Conservation (phyloP, 768 basidiomycete genomes). For the Lyophyllum atratum region DNA sequence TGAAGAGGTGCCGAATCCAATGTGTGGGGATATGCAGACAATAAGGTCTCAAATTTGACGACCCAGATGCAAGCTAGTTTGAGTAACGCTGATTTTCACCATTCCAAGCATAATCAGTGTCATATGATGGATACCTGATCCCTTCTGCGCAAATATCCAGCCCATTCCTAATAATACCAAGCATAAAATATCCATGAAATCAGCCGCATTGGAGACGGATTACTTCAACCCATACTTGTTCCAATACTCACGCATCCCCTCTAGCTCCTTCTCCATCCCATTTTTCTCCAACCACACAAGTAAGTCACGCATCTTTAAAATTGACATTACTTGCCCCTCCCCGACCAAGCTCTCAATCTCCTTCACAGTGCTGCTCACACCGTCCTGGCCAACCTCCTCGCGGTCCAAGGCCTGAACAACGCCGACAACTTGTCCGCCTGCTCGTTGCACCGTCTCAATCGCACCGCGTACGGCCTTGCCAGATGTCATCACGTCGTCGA, state of each 20-base stretch:
- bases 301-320: constrained; percentile 84
- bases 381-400: constrained; percentile 79
- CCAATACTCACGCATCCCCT: constrained; percentile 77
- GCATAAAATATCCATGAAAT: too few species aligned
- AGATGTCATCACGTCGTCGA: constrained; percentile 97
- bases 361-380: constrained; percentile 69
- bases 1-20: too few species aligned
- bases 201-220: too few species aligned
- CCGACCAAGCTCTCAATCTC: constrained; percentile 81
- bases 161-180: too few species aligned
- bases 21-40: too few species aligned
- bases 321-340: constrained; percentile 69
- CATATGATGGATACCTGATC: too few species aligned
- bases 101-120: too few species aligned
- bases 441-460: constrained; percentile 66
- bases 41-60: too few species aligned
- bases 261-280: constrained; percentile 63
- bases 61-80: too few species aligned
- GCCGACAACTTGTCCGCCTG: constrained; percentile 84
- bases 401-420: constrained; percentile 87
- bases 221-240: constrained; percentile 67
- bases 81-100: too few species aligned
- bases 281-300: constrained; percentile 80
- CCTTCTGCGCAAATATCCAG: too few species aligned
- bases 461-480: constrained; percentile 88